Conservation (phyloP, 2,329 filamentous ascomycete genomes). For the Cryphonectria radicalis region DNA sequence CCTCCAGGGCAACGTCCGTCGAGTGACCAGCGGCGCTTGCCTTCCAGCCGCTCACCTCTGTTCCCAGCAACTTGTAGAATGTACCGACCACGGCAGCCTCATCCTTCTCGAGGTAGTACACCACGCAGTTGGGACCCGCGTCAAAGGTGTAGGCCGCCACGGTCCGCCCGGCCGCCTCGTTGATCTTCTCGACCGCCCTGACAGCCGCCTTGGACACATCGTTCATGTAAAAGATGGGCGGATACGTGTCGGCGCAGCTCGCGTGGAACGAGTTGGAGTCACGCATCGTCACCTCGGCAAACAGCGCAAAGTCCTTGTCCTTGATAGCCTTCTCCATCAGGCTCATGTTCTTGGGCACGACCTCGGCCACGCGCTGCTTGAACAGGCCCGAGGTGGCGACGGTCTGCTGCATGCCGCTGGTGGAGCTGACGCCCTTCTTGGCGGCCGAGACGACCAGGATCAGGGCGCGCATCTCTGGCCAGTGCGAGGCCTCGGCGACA, state of each 20-base stretch:
- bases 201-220: slow-evolving; percentile 89
- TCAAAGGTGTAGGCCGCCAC: slow-evolving; percentile 97
- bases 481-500: slow-evolving; percentile 86
- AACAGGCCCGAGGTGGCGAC: slow-evolving; percentile 92
- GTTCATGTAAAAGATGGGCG: slow-evolving; percentile 98
- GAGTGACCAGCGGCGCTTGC: slow-evolving; percentile 57
- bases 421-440: slow-evolving; percentile 94
- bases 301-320: slow-evolving; percentile 79
- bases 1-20: slow-evolving; percentile 61
- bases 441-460: slow-evolving; percentile 90
- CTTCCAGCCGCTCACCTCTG: slow-evolving; percentile 72
- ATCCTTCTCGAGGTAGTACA: slow-evolving; percentile 90
- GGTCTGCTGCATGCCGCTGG: slow-evolving; percentile 95
- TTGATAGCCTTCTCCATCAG: slow-evolving; percentile 83
- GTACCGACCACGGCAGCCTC: slow-evolving; percentile 73
- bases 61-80: slow-evolving; percentile 69
- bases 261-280: slow-evolving; percentile 98
- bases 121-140: slow-evolving; percentile 93
- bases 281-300: slow-evolving; percentile 91
- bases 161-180: slow-evolving; percentile 74
- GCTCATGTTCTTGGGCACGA: slow-evolving; percentile 83
- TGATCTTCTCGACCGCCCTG: slow-evolving; percentile 86
- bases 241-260: slow-evolving; percentile 90
- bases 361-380: slow-evolving; percentile 69
- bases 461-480: slow-evolving; percentile 92